phyloP scores from a whole-genome alignment of 2,329 filamentous ascomycete species.

The Ceratocystis smalleyi region DNA sequence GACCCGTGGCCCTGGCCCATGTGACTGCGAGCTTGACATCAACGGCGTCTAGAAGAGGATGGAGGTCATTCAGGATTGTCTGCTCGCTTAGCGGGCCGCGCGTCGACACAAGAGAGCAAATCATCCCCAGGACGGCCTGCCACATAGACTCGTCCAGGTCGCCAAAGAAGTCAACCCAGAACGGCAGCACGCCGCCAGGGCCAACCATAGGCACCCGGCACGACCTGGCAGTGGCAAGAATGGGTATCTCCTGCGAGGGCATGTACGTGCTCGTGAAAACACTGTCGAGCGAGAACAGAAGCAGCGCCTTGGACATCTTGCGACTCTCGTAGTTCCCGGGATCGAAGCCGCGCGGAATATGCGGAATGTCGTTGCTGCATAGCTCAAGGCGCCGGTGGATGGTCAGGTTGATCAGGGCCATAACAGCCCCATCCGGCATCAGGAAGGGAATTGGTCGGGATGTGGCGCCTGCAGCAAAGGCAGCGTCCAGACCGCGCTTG shows the following conservation, averaged over 20 bases:
- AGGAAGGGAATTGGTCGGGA: constrained; percentile 32
- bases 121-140: constrained; percentile 45
- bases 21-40: constrained; percentile 43
- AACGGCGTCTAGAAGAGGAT: constrained; percentile 44
- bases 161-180: constrained; percentile 59
- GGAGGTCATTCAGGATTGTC: constrained; percentile 40
- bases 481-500: constrained; percentile 30
- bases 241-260: constrained; percentile 35
- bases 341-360: constrained; percentile 54
- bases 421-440: constrained; percentile 48
- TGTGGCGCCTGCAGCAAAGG: constrained; percentile 23
- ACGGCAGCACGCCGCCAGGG: constrained; percentile 39
- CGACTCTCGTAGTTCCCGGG: constrained; percentile 57
- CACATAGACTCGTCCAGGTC: constrained; percentile 43
- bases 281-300: constrained; percentile 48
- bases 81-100: constrained; percentile 40
- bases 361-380: constrained; percentile 38
- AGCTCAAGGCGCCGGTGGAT: constrained; percentile 41
- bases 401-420: constrained; percentile 52
- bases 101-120: constrained; percentile 47
- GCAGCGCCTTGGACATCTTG: constrained; percentile 48
- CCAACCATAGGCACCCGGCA: constrained; percentile 30
- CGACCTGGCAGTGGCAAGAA: constrained; percentile 25
- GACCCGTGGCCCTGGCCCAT: constrained; percentile 41
- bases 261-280: constrained; percentile 48